phyloP scores from a whole-genome alignment of 805 yeast species.

The Saccharomycopsis selenospora region DNA sequence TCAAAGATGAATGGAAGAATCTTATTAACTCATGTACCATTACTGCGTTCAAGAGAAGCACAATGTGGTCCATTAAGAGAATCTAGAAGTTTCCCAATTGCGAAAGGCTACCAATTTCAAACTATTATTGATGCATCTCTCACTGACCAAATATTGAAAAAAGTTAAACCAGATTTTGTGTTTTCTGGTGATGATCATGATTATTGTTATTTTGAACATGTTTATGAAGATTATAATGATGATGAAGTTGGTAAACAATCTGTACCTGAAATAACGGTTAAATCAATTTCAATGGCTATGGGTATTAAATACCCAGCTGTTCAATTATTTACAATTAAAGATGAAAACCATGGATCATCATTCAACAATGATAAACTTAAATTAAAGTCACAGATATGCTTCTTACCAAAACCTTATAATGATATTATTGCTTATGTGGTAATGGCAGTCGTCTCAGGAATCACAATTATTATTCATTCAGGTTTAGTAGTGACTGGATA shows the following conservation, averaged over 20 bases:
- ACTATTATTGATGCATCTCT: conserved; percentile 64
- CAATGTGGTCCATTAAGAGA: conserved; percentile 77
- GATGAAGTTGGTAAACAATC: conserved; percentile 32
- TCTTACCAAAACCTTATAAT: conserved; percentile 47
- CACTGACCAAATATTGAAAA: conserved; percentile 49
- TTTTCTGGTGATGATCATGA: conserved; percentile 98
- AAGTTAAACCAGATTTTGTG: conserved; percentile 56
- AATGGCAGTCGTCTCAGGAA: conserved; percentile 22
- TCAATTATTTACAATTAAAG: conserved; percentile 64
- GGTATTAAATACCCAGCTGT: conserved; percentile 82
- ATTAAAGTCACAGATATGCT: conserved; percentile 43
- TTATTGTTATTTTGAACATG: conserved; percentile 72
- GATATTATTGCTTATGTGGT: conserved; percentile 33
- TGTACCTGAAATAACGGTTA: conserved; percentile 69
- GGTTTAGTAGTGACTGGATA: background rate
- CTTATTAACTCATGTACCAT: conserved; percentile 80
- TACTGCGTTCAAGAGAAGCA: conserved; percentile 57
- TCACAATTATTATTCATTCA: conserved; percentile 8
- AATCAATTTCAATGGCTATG: conserved; percentile 88
- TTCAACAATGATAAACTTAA: conserved; percentile 7
- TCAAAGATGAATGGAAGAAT: conserved; percentile 47
- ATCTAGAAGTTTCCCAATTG: conserved; percentile 57
- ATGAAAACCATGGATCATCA: conserved; percentile 28
- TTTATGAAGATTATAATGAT: conserved; percentile 25
- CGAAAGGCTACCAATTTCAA: conserved; percentile 78